A percentile compares a stretch with the other conserved stretches of the same genome.
phyloP scores from a whole-genome alignment of 1,139 yeast genomes.

The Kodamaea arcana region DNA sequence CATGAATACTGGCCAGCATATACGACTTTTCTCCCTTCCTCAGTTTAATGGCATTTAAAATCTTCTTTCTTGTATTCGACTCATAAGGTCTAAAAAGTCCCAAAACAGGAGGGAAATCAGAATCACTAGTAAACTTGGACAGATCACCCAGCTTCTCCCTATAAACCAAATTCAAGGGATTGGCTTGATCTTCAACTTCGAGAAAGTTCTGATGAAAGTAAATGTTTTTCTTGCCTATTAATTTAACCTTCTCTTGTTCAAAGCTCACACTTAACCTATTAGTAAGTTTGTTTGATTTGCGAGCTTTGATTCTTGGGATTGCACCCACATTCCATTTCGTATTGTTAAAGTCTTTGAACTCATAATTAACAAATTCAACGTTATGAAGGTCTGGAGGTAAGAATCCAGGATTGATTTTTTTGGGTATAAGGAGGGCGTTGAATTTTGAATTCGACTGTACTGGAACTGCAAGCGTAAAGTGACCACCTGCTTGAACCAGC shows the following conservation, averaged over 20 bases:
- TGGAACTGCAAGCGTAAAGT: constrained; percentile 28
- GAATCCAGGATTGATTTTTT: constrained; percentile 20
- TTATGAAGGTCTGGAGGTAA: constrained; percentile 13
- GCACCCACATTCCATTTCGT: constrained; percentile 43
- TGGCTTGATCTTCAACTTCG: constrained; percentile 14
- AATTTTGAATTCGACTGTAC: constrained; percentile 8
- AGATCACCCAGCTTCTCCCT: constrained; percentile 18
- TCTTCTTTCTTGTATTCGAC: constrained; percentile 35
- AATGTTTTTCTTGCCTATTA: constrained; percentile 17
- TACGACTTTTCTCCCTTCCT: too few species aligned
- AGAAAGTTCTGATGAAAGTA: constrained; percentile 21
- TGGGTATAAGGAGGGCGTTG: constrained; percentile 28
- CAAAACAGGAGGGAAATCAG: constrained; percentile 36
- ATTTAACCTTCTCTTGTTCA: constrained; percentile 10
- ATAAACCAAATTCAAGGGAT: constrained; percentile 18
- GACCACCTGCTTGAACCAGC: constrained; percentile 24
- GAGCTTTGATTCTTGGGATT: constrained; percentile 33
- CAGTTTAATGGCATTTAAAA: constrained; percentile 25
- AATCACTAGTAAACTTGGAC: constrained; percentile 29
- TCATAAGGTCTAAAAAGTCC: constrained; percentile 56
- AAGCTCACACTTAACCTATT: constrained; percentile 8
- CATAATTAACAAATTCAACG: constrained; percentile 24
- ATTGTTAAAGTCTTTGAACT: constrained; percentile 25
- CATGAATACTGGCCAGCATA: constrained; percentile 5
- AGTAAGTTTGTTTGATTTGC: constrained; percentile 11